Evolutionary conservation across 495 filamentous ascomycete species (phyloP).

Genomic region (Chaetomidium leptoderma): DNA sequence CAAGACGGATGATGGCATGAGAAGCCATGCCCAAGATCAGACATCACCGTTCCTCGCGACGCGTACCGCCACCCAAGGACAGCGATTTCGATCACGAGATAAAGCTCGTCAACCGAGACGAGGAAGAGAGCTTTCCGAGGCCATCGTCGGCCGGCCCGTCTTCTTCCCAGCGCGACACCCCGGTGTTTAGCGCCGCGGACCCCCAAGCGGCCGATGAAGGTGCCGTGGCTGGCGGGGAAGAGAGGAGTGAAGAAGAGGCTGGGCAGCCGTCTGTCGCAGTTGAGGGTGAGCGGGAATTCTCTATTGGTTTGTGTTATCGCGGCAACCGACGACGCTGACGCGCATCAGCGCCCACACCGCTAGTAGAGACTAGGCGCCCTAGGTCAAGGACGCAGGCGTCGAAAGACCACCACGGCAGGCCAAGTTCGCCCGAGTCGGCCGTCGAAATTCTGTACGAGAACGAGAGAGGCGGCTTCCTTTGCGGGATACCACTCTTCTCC

Average conservation of each 20-base stretch:
- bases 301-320: background rate
- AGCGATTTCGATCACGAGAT: conserved; percentile 61
- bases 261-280: conserved; percentile 20
- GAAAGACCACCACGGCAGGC: conserved; percentile 10
- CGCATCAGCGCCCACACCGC: conserved; percentile 13
- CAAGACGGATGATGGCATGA: conserved; percentile 5
- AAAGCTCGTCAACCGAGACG: conserved; percentile 49
- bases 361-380: background rate
- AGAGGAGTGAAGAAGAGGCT: background rate
- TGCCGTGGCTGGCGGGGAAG: background rate
- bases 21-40: conserved; percentile 43
- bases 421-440: conserved; percentile 47
- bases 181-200: background rate
- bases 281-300: conserved; percentile 15
- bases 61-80: conserved; percentile 46
- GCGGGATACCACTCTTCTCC: conserved; percentile 85
- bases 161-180: conserved; percentile 6
- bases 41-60: conserved; percentile 45
- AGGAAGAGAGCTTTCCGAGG: conserved; percentile 11
- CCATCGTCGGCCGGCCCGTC: conserved; percentile 6
- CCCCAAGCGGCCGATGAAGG: conserved; percentile 6
- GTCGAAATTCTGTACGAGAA: conserved; percentile 96
- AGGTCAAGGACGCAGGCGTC: background rate
- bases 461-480: conserved; percentile 76
- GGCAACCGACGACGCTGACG: background rate